These are phyloP conservation scores for Cytospora chrysosperma DNA, from an alignment of 2,329 filamentous ascomycete species.

Conservation along the genomic window DNA sequence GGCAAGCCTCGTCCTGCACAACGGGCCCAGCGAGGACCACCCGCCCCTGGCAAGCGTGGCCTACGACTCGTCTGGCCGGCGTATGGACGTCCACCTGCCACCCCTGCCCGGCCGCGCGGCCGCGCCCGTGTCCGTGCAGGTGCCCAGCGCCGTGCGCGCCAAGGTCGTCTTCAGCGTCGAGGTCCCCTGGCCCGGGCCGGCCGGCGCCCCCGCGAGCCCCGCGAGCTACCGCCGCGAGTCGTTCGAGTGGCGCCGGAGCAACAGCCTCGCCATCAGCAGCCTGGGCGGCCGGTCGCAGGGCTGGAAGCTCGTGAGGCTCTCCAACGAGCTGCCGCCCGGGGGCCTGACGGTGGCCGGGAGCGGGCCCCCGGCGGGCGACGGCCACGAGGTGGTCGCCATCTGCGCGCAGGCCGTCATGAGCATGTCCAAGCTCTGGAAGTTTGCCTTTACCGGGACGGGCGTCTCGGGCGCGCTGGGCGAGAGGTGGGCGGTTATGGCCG, in stretches of 20 bases:
- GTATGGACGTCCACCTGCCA: constrained; percentile 33
- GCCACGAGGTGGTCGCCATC: constrained; percentile 44
- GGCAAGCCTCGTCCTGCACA: constrained; percentile 37
- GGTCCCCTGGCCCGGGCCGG: constrained; percentile 30
- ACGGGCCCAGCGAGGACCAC: constrained; percentile 31
- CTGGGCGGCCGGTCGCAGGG: constrained; percentile 36
- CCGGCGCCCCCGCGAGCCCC: background rate
- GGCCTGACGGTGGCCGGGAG: constrained; percentile 22
- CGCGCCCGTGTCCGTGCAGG: constrained; percentile 23
- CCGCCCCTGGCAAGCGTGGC: constrained; percentile 34
- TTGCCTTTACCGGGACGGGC: constrained; percentile 42
- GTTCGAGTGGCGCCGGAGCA: constrained; percentile 45
- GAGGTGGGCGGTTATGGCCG: constrained; percentile 44
- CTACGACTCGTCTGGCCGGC: constrained; percentile 18
- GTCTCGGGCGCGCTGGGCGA: constrained; percentile 40
- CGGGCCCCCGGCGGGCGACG: constrained; percentile 33
- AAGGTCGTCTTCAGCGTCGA: constrained; percentile 35
- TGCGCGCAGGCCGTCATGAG: constrained; percentile 34
- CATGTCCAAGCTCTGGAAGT: constrained; percentile 37
- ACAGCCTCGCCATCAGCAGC: constrained; percentile 35
- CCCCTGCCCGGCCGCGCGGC: constrained; percentile 26
- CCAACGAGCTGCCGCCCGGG: constrained; percentile 25
- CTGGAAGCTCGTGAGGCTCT: constrained; percentile 43
- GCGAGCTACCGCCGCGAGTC: constrained; percentile 30
- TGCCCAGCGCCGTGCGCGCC: background rate